A percentile compares a stretch with the other conserved stretches of the same genome.
Evolutionary conservation across 352 stramenopile genomes (phyloP).

Genomic region (Blastocystis hominis): DNA sequence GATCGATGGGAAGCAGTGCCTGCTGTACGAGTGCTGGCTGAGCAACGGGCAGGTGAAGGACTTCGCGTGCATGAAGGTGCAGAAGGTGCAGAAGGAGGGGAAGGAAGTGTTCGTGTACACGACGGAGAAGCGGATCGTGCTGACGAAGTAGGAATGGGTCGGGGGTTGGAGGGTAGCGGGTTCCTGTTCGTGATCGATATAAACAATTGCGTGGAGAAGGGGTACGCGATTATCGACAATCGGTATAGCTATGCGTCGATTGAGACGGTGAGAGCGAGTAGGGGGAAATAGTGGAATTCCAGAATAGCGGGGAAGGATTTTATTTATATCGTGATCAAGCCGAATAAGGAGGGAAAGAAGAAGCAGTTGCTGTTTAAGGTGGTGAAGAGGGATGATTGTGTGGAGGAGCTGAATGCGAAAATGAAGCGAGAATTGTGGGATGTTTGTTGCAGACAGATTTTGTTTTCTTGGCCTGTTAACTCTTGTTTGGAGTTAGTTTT

Average conservation of each 20-base stretch:
- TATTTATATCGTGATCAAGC: slow-evolving; percentile 34
- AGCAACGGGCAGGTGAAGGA: neutral
- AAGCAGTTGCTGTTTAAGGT: slow-evolving; percentile 50
- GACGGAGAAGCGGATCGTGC: slow-evolving; percentile 32
- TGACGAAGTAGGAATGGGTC: neutral
- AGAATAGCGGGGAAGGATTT: slow-evolving; percentile 49
- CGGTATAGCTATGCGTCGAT: slow-evolving; percentile 14
- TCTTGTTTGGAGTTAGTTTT: slow-evolving; percentile 17
- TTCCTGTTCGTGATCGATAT: slow-evolving; percentile 57
- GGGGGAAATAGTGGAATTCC: neutral
- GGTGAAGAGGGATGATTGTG: neutral
- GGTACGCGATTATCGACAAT: slow-evolving; percentile 33
- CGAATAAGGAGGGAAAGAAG: slow-evolving; percentile 40
- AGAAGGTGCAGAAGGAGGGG: slow-evolving; percentile 1
- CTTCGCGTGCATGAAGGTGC: slow-evolving; percentile 20
- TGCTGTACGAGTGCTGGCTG: slow-evolving; percentile 17
- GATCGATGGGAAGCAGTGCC: slow-evolving; percentile 41
- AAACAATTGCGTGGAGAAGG: neutral
- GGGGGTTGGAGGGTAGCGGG: neutral
- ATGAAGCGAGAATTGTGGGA: neutral
- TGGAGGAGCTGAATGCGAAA: neutral
- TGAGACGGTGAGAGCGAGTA: slow-evolving; percentile 10
- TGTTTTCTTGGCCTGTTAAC: neutral
- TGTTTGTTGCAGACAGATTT: slow-evolving; percentile 13
- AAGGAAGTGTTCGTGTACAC: neutral